A percentile compares a stretch with the other conserved stretches of the same genome.
Evolutionary conservation across 2,329 filamentous ascomycete genomes (phyloP).

Genomic region (Alternaria consortialis): DNA sequence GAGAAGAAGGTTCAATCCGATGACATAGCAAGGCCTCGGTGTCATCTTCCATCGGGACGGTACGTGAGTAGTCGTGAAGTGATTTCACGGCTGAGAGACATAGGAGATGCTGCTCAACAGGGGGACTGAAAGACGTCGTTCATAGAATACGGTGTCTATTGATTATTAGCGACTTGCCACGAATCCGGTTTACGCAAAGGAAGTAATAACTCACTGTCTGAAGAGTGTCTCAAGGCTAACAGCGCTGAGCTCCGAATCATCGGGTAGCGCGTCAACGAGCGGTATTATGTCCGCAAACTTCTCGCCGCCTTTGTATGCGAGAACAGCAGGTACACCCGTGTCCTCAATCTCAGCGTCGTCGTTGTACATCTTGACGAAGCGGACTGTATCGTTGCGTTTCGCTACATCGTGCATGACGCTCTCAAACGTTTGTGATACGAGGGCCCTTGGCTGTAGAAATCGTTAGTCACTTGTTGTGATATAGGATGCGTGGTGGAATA

Average conservation of each 20-base stretch:
- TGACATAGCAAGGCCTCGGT: too few relatives aligned
- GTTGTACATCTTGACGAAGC: slow-evolving; percentile 91
- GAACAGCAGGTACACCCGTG: slow-evolving; percentile 83
- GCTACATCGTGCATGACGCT: slow-evolving; percentile 74
- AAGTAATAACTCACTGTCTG: slow-evolving; percentile 52
- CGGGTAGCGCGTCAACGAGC: slow-evolving; percentile 83
- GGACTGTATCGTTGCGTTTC: slow-evolving; percentile 71
- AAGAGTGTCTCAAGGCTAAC: slow-evolving; percentile 66
- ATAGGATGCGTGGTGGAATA: not conserved
- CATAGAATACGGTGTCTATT: slow-evolving; percentile 43
- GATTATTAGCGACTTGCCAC: too few relatives aligned
- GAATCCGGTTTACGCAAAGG: too few relatives aligned
- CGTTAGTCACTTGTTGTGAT: not conserved
- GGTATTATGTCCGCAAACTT: slow-evolving; percentile 91
- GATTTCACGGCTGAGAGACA: too few relatives aligned
- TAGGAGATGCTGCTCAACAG: too few relatives aligned
- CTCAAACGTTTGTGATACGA: not conserved
- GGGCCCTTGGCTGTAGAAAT: not conserved
- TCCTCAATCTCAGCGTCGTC: slow-evolving; percentile 94
- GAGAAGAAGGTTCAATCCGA: too few relatives aligned
- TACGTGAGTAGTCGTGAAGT: too few relatives aligned
- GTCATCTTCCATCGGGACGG: too few relatives aligned
- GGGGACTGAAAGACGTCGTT: too few relatives aligned
- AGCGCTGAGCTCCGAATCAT: slow-evolving; percentile 61
- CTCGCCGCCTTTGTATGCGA: slow-evolving; percentile 90